Percentiles rank a stretch among this genome's conserved stretches.
These are phyloP conservation scores for Coemansia sp. DNA, from an alignment of 192 early-diverging fungal species.

Conservation along the genomic window DNA sequence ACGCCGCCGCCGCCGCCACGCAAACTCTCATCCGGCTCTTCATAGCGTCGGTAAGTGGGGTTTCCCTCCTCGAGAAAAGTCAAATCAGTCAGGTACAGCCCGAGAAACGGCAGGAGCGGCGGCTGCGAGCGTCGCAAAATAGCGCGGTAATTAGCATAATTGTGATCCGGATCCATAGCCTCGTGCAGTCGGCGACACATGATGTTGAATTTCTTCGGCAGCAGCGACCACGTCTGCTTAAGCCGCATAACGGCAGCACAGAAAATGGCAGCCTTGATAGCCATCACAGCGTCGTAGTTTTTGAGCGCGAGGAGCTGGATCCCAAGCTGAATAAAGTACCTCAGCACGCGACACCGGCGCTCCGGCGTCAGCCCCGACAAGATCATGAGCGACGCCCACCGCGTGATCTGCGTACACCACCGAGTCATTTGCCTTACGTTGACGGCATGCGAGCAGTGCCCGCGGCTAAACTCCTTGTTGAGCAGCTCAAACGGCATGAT, in stretches of 20 bases:
- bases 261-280: conserved; percentile 75
- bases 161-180: conserved; percentile 63
- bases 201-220: conserved; percentile 68
- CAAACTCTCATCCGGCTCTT: conserved; percentile 15
- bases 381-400: conserved; percentile 77
- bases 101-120: conserved; percentile 78
- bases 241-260: conserved; percentile 70
- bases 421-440: conserved; percentile 75
- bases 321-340: conserved; percentile 80
- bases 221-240: conserved; percentile 64
- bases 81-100: conserved; percentile 78
- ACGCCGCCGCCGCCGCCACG: neutral
- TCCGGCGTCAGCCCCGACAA: conserved; percentile 71
- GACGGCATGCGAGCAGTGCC: conserved; percentile 50
- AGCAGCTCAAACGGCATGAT: conserved; percentile 76
- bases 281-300: conserved; percentile 77
- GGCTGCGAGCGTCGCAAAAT: conserved; percentile 54
- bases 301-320: conserved; percentile 58
- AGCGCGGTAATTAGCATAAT: conserved; percentile 60
- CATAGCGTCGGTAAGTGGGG: conserved; percentile 57
- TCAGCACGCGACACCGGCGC: conserved; percentile 63
- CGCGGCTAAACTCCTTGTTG: conserved; percentile 62
- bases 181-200: conserved; percentile 60
- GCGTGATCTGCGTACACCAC: conserved; percentile 71
- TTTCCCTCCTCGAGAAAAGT: conserved; percentile 88